Evolutionary conservation across 2,329 filamentous ascomycete genomes (phyloP).

Genomic region (Ascochyta rabiei): DNA sequence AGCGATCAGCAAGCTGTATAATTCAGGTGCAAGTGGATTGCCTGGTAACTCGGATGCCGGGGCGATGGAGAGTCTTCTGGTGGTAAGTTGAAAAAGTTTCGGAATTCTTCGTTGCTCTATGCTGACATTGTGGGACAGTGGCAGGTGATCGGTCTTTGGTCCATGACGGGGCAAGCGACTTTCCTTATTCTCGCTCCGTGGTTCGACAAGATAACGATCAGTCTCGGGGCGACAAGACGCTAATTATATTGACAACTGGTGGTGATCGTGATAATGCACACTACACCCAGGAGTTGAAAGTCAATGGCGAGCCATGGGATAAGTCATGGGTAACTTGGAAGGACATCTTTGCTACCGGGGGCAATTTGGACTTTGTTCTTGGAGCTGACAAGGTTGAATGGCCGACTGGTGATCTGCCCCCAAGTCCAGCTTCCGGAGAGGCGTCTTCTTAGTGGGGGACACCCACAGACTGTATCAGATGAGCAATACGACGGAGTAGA

Average conservation of each 20-base stretch:
- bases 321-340: slow-evolving; percentile 70
- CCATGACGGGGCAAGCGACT: slow-evolving; percentile 69
- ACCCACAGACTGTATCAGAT: not conserved
- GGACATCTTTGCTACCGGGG: slow-evolving; percentile 66
- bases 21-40: slow-evolving; percentile 60
- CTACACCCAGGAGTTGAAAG: slow-evolving; percentile 69
- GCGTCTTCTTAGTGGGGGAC: not conserved
- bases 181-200: slow-evolving; percentile 63
- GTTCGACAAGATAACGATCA: slow-evolving; percentile 60
- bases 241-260: slow-evolving; percentile 62
- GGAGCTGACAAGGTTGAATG: slow-evolving; percentile 60
- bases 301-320: slow-evolving; percentile 68
- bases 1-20: slow-evolving; percentile 63
- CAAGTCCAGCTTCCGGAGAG: slow-evolving; percentile 59
- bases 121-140: slow-evolving; percentile 26
- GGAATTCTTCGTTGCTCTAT: not conserved
- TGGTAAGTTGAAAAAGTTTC: slow-evolving; percentile 27
- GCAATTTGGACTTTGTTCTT: slow-evolving; percentile 68
- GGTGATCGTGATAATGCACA: slow-evolving; percentile 54
- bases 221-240: slow-evolving; percentile 61
- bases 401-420: slow-evolving; percentile 65
- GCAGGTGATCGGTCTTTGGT: slow-evolving; percentile 43
- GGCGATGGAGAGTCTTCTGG: slow-evolving; percentile 72
- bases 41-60: slow-evolving; percentile 75
- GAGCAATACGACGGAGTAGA: not conserved